Conservation (phyloP, 1,284 basidiomycete genomes). For the Fomitopsis palustris region DNA sequence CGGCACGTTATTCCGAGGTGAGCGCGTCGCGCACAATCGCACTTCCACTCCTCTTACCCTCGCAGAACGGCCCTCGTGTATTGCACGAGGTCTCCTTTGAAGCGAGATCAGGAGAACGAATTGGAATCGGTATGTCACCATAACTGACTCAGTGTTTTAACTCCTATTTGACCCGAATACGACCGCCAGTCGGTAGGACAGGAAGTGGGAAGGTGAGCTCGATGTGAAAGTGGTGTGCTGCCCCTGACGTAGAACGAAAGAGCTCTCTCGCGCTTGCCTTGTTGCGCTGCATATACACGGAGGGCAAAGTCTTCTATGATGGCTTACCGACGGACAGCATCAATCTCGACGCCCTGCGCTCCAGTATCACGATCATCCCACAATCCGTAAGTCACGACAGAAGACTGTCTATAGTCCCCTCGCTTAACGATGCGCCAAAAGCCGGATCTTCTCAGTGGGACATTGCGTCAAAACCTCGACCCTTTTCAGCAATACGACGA, state of each 20-base stretch:
- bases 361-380: conserved; percentile 45
- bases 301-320: conserved; percentile 40
- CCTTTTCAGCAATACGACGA: not conserved
- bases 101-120: conserved; percentile 47
- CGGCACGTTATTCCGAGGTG: conserved; percentile 50
- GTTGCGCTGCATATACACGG: conserved; percentile 44
- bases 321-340: conserved; percentile 32
- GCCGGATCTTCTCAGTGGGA: not conserved
- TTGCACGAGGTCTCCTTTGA: conserved; percentile 46
- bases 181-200: conserved; percentile 1
- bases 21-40: conserved; percentile 8
- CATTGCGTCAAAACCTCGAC: not conserved
- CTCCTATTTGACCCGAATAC: too few relatives aligned
- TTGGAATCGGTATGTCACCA: conserved; percentile 56
- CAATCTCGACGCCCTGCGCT: conserved; percentile 57
- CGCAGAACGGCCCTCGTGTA: conserved; percentile 37
- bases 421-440: not conserved
- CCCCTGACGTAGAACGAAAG: conserved; percentile 31
- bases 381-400: conserved; percentile 25
- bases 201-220: conserved; percentile 13
- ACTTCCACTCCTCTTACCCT: conserved; percentile 4
- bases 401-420: not conserved
- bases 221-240: conserved; percentile 11
- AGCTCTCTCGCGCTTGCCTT: conserved; percentile 42
- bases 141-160: conserved; percentile 15